phyloP scores from a whole-genome alignment of 352 stramenopile genomes.

The Phytophthora idaei region DNA sequence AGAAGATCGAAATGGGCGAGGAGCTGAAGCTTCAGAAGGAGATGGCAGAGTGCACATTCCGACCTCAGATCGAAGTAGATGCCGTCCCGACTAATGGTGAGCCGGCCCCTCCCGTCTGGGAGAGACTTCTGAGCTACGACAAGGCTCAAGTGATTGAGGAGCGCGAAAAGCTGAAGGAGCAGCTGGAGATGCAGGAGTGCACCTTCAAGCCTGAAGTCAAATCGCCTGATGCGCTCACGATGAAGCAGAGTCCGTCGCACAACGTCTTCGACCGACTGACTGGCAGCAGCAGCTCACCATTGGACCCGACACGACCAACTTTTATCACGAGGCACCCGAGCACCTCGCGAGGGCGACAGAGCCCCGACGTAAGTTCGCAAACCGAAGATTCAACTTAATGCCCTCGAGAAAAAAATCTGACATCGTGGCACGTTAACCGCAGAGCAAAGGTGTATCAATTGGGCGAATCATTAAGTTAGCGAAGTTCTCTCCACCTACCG shows the following conservation, averaged over 20 bases:
- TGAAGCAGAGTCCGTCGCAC: slow-evolving; percentile 43
- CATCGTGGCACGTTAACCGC: slow-evolving; percentile 1
- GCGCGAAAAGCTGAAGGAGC: slow-evolving; percentile 71
- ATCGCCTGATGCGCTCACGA: slow-evolving; percentile 47
- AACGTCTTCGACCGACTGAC: slow-evolving; percentile 55
- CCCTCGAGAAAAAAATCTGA: slow-evolving; percentile 7
- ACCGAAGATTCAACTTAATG: not conserved
- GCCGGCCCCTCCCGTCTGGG: slow-evolving; percentile 64
- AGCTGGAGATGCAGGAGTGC: slow-evolving; percentile 75
- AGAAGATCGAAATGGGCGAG: slow-evolving; percentile 77
- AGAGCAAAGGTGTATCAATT: slow-evolving; percentile 38
- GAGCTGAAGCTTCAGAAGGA: slow-evolving; percentile 75
- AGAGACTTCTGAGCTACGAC: slow-evolving; percentile 75
- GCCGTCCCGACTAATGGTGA: slow-evolving; percentile 37
- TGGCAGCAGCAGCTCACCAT: slow-evolving; percentile 17
- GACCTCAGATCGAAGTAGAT: slow-evolving; percentile 62
- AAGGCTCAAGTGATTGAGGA: slow-evolving; percentile 84
- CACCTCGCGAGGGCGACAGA: slow-evolving; percentile 29
- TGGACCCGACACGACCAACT: slow-evolving; percentile 17
- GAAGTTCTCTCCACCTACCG: slow-evolving; percentile 31
- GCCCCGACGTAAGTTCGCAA: slow-evolving; percentile 26
- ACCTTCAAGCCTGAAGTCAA: slow-evolving; percentile 86
- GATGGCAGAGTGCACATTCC: slow-evolving; percentile 83
- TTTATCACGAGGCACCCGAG: slow-evolving; percentile 34
- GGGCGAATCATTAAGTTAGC: slow-evolving; percentile 57